Evolutionary conservation across 371 early-diverging fungal genomes (phyloP).

Genomic region (Phascolomyces articulosus): DNA sequence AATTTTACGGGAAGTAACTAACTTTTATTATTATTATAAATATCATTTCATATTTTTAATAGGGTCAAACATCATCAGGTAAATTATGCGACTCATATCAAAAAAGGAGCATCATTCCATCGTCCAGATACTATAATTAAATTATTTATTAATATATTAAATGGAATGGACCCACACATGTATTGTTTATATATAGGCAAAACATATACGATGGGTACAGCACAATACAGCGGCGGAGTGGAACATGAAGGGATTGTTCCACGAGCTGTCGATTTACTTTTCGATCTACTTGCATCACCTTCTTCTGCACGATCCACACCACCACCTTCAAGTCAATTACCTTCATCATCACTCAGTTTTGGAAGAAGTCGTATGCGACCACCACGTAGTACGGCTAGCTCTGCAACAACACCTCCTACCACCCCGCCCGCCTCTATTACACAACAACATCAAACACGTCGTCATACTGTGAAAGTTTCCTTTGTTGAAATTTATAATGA

Average conservation of each 20-base stretch:
- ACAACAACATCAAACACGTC: slow-evolving; percentile 5
- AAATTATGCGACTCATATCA: background rate
- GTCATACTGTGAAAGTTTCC: slow-evolving; percentile 59
- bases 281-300: slow-evolving; percentile 51
- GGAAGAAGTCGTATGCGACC: slow-evolving; percentile 14
- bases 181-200: slow-evolving; percentile 50
- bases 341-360: slow-evolving; percentile 15
- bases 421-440: slow-evolving; percentile 4
- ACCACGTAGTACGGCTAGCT: background rate
- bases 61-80: slow-evolving; percentile 93
- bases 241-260: slow-evolving; percentile 86
- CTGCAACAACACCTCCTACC: slow-evolving; percentile 2
- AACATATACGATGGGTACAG: slow-evolving; percentile 98
- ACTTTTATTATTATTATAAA: too few species aligned
- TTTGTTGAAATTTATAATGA: slow-evolving; percentile 99
- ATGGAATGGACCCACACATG: background rate
- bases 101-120: too few species aligned
- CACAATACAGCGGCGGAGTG: slow-evolving; percentile 65
- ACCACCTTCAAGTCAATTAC: slow-evolving; percentile 8
- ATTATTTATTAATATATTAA: background rate
- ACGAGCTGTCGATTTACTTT: slow-evolving; percentile 82
- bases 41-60: background rate
- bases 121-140: too few species aligned
- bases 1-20: too few species aligned
- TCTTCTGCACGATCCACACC: slow-evolving; percentile 11